Base-by-base conservation (phyloP, 2,329 filamentous ascomycete species). In the Talaromyces pinophilus region DNA sequence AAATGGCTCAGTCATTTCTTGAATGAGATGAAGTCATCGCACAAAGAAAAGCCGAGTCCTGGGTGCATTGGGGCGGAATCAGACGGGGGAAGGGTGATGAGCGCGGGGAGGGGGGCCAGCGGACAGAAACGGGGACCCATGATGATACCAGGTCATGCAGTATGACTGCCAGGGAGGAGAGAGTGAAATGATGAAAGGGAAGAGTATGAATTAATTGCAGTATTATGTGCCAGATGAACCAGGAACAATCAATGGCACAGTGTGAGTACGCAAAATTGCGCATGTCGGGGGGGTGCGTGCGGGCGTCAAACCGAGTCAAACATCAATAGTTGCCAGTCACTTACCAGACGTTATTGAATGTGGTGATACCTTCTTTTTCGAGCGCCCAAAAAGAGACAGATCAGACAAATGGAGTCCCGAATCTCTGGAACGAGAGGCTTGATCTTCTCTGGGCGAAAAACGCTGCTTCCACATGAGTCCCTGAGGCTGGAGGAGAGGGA, bases 391-490 rank as follows among this genome's bases (percentile, higher is more conserved):
- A 68, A 78, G 73, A 64, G 73, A 72, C 69, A 76, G 73, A 66
- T 76, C 73, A 70, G 73, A 71, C 60, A 71, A 67, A 71, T 72
- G 73, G 68, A 70, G 70, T 66, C 71, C 72, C 67, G 75, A 74
- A 72, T 79, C 75, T 69, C 68, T 77, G 19, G 40, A 52, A 72
- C 75, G 76, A 73, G 76, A 72, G 69, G 73, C 73, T 69, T 75
- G 73, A 71, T 80, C 76, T 70, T 75, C 76, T 77, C 75, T 78
- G 74, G 77, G 73, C 66, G 77, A 76, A 61, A 73, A 72, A 67
- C 76, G 76, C 73, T 76, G 75, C 75, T 79, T 79, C 78, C 78
- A 79, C 78, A 80, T 80, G 72, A 67, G 66, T 52, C 64, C 64
- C 57, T 60, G 57, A 60, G 44, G 57, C 38, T 60, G 57, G 1